Base-by-base conservation (phyloP, 768 basidiomycete genomes). In the Russula virescens region DNA sequence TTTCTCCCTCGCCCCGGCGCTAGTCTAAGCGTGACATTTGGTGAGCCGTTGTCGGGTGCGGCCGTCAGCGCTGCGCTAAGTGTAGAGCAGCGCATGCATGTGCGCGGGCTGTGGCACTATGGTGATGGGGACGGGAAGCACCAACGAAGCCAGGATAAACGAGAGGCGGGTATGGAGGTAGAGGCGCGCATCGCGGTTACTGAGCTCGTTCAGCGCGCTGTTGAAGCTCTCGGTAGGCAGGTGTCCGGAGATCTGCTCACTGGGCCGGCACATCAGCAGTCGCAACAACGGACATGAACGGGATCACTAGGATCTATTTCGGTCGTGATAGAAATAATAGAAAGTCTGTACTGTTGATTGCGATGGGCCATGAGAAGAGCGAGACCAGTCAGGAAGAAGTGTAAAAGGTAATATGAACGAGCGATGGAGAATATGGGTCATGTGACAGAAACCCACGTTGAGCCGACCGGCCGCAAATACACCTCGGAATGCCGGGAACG, bases 11-110 rank as follows among this genome's bases (percentile, higher is more conserved):
- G 83, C 63, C 71, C 79, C 35, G 79, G 90, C 64, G 76, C 83
- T 13, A 76, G 76, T 40, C 78, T 97, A 38, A 84, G 84, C 67
- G 80, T 98, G 56, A 86, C 89, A 0, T 88, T 96, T 68, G 95
- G 94, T 23, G 75, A 83, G 45, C 91, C 93, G 1, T 75, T 95
- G 52, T 78, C 81, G 25, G 62, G 75, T 0, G 72, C 76, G 34
- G 73, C 75, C 43, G 69, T 84, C 47, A 58, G 62, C 31, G 65
- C 45, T 48, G 68, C 72, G 21, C 65, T 74, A 9, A 25, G 21
- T 8, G 25, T 25, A 6, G 25, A 21, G 0, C 25, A 8, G 42
- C 26, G 47, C 43, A 16, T 11, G 34, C 45, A 21, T 5, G 13
- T 16, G 28, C 4, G 13, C 38, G 38, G 38, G 5, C 38, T 31